Evolutionary conservation across 2,329 filamentous ascomycete genomes (phyloP), one percentile per base, ranked within the genome.

Genomic region (Epichloe sibirici): DNA sequence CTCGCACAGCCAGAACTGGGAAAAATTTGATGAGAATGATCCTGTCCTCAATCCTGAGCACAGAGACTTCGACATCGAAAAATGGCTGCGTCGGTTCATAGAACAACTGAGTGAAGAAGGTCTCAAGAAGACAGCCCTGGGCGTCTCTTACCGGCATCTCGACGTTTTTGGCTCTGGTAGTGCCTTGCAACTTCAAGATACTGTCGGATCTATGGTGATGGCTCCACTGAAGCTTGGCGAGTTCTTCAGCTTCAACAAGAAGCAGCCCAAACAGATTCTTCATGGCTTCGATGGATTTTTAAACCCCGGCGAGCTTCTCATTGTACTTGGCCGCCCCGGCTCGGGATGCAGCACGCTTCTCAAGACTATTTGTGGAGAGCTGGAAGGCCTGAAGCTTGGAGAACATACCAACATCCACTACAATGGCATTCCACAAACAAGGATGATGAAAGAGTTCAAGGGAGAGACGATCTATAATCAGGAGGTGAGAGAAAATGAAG

Each of bases 381-480:
- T 80, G 11, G 69, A 81, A 47, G 82, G 82, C 0, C 67, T 86
- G 21, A 65, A 73, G 11, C 59, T 83, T 3, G 77, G 75, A 25
- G 61, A 74, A 0, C 53, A 69, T 1, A 77, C 79, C 0, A 61
- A 61, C 0, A 72, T 87, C 23, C 76, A 83, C 60, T 87, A 86
- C 64, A 77, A 84, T 51, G 83, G 82, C 21, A 76, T 77, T n/a
- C 63, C 73, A 0, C 72, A 74, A 55, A 62, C 70, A 53, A 65
- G 71, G 52, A 82, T 83, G 74, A 70, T 71, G 48, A 73, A 74
- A 54, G 74, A 83, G 59, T 86, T 83, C 61, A 76, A 79, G 54
- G 82, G 81, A 42, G 82, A 82, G 65, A 75, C 83, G 1, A 72
- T 88, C 12, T 90, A 91, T 64, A 89, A 88, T 58, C 83, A 88